Base-by-base conservation (phyloP, 1,284 basidiomycete genomes). In the Entoloma clypeatum region DNA sequence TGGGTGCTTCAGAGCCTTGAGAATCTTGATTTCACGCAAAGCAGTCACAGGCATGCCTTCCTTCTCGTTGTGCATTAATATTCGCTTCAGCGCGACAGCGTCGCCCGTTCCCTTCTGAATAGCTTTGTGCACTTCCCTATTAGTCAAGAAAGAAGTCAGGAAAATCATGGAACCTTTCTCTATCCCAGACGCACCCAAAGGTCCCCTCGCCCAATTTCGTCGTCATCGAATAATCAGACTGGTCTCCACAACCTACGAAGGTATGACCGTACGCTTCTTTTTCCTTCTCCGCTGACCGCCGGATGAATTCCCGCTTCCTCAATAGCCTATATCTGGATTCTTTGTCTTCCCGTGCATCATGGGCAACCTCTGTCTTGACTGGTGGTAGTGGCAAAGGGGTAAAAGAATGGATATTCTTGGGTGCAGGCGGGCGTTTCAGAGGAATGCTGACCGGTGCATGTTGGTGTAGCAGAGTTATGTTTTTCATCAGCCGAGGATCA, bases 11-110 rank as follows among this genome's bases (percentile, higher is more conserved):
- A 99, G 71, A 8, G 84, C 80, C 61, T 98, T 99, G 40, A 99
- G 71, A 43, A 98, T 91, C 62, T 95, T 95, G 68, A 99, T 98
- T 67, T 99, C 96, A n/a, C 96, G 83, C 10, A 98, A 71, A 5
- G 96, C 94, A 1, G 96, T 99, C 24, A 98, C 89, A 2, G 93
- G 92, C 78, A 96, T 88, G 38, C 93, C 95, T 61, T 94, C 92
- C 58, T 92, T 92, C 63, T 94, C 90, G 52, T 93, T 92, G 62
- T 98, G 93, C 77, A 98, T 92, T 35, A 95, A 73, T 48, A 99
- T 94, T 36, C 91, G 81, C 61, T 99, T 99, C 34, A 99, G 67
- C 2, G 95, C 95, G 5, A 99, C 92, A 0, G 74, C 64, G 5
- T 65, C 70, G 1, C 79, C 76, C 0, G 80, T 85, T 3, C 61